phyloP scores from a whole-genome alignment of 1,284 basidiomycete genomes.

The Phlebopus sp. region DNA sequence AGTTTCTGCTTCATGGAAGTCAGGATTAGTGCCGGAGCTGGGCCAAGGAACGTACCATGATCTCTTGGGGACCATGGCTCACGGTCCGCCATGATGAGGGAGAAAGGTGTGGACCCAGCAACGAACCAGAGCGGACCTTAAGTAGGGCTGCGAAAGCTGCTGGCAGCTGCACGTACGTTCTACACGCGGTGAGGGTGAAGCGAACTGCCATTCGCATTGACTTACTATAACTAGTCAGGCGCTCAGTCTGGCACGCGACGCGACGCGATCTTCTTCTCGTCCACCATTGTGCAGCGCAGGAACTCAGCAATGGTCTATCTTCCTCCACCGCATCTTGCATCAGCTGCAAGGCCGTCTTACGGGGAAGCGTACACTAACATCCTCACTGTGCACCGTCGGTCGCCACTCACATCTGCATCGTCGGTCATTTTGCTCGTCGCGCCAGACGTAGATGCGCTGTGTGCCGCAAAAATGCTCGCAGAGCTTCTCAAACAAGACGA shows the following conservation, averaged over 20 bases:
- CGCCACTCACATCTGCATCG: slow-evolving; percentile 71
- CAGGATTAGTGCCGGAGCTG: slow-evolving; percentile 6
- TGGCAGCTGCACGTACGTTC: slow-evolving; percentile 25
- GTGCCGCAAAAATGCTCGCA: slow-evolving; percentile 87
- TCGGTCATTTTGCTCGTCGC: slow-evolving; percentile 85
- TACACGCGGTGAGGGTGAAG: slow-evolving; percentile 24
- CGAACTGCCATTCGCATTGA: slow-evolving; percentile 2
- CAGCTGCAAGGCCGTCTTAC: slow-evolving; percentile 61
- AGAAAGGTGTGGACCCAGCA: slow-evolving; percentile 10
- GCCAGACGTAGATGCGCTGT: slow-evolving; percentile 88
- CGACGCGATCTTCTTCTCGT: not conserved
- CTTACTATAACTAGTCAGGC: not conserved
- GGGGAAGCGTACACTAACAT: slow-evolving; percentile 80
- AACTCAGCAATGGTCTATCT: slow-evolving; percentile 75
- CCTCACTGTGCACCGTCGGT: slow-evolving; percentile 68
- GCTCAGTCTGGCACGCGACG: not conserved
- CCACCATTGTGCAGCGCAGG: too few relatives aligned
- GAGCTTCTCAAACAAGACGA: slow-evolving; percentile 92
- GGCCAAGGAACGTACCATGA: slow-evolving; percentile 35
- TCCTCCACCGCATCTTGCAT: slow-evolving; percentile 63
- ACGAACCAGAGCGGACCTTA: slow-evolving; percentile 18
- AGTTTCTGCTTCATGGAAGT: slow-evolving; percentile 43
- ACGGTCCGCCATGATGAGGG: slow-evolving; percentile 37
- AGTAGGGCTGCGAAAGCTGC: slow-evolving; percentile 26
- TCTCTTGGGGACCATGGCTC: slow-evolving; percentile 36